A percentile compares a stretch with the other conserved stretches of the same genome.
These are phyloP conservation scores for Pseudopyrenochaeta lycopersici DNA, from an alignment of 2,329 filamentous ascomycete genomes.

Conservation along the genomic window DNA sequence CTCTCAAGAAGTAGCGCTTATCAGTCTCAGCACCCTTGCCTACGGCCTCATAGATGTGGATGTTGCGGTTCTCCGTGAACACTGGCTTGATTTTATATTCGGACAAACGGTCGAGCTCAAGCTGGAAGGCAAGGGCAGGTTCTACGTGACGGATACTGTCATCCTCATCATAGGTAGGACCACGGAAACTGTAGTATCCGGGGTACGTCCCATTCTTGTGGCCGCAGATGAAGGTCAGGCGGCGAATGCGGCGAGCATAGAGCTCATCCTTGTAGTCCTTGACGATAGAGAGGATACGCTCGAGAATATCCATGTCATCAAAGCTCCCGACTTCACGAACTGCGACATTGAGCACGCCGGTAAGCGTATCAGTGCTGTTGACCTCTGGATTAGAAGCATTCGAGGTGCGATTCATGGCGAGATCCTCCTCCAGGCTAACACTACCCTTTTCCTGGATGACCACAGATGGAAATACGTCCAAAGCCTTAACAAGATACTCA, in stretches of 20 bases:
- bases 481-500: conserved; percentile 81
- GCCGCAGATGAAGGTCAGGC: conserved; percentile 95
- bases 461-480: conserved; percentile 79
- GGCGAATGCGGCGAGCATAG: conserved; percentile 80
- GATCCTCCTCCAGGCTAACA: conserved; percentile 46
- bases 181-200: conserved; percentile 98
- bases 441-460: conserved; percentile 64
- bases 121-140: conserved; percentile 96
- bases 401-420: conserved; percentile 73
- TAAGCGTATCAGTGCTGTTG: conserved; percentile 78
- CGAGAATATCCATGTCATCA: conserved; percentile 81
- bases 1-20: conserved; percentile 98
- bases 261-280: conserved; percentile 86
- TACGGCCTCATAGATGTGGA: conserved; percentile 96
- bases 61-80: conserved; percentile 98
- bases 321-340: conserved; percentile 86
- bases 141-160: conserved; percentile 96
- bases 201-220: conserved; percentile 94
- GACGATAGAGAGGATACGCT: conserved; percentile 78
- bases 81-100: conserved; percentile 99
- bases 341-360: conserved; percentile 91
- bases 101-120: conserved; percentile 89
- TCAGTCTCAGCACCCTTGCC: conserved; percentile 95
- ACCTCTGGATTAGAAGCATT: conserved; percentile 47
- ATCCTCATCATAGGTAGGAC: conserved; percentile 87